Evolutionary conservation across 257 asterid species (phyloP), one percentile per base, ranked within the genome.

Genomic region (Sherardia arvensis): DNA sequence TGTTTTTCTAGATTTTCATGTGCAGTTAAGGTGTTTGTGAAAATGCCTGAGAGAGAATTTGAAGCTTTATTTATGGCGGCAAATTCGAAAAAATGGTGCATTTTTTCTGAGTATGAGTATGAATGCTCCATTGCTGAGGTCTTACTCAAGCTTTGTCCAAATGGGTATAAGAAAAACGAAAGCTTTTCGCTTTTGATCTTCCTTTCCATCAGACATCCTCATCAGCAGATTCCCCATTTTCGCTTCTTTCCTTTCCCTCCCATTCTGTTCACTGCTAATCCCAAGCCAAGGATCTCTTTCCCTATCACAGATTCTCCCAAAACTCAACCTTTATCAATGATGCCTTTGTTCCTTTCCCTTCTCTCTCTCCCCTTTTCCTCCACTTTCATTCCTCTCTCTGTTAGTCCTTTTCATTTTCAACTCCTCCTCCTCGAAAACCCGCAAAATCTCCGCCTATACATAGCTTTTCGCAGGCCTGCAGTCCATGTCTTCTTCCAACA

Each of bases 241-340:
- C 7, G 3, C 56, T 79, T 36, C 60, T 57, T 27, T 69, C 56
- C 81, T 59, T 55, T 53, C 65, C 62, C 69, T 67, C 83, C 75
- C 82, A 67, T 79, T 73, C 74, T 77, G 74, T 58, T 58, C 62
- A 72, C 78, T 84, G 82, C 83, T 85, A 82, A 84, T 77, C 79
- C 82, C 88, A 87, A 87, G 93, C 94, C 88, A 87, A 87, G 96
- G 86, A 86, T 87, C 87, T 80, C 91, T 81, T 65, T 67, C 81
- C 68, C 78, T 67, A 82, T 66, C 85, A 74, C 66, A 77, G 74
- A 83, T 81, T 86, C 95, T 79, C 82, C 64, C 64, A 66, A 83
- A 72, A 62, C 90, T 84, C 36, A 40, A 67, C 58, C 67, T 65
- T 90, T 87, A 87, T 82, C 81, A 83, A 83, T 63, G 86, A 85